Evolutionary conservation across 2,329 filamentous ascomycete species (phyloP), one percentile per base, ranked within the genome.

Genomic region (Xylariaceae sp.): DNA sequence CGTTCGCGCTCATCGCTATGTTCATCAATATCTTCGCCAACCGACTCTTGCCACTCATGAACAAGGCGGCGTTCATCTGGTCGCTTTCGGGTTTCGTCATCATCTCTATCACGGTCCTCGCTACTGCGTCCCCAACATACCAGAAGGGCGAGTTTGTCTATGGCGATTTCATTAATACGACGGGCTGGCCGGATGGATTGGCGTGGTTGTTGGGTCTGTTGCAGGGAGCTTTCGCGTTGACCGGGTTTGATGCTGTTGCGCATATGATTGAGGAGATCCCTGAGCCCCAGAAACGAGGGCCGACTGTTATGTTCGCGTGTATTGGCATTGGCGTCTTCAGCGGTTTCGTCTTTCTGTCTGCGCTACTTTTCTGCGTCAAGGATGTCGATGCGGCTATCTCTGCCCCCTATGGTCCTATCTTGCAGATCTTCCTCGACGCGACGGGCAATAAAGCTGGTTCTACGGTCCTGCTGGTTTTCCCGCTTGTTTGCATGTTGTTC

Each of bases 41-140:
- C 55, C 67, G 70, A 3, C 57, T 82, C 3, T 70, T 89, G 3
- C 84, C 85, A 0, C 71, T 75, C 11, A 70, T 88, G 54, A 88
- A 83, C 59, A 82, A 85, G 60, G 73, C 74, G 16, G 85, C 85
- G 1, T 85, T 89, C 53, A 74, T 81, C 40, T 89, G 85, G 85
- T 85, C 80, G 3, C 69, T 89, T 2, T 64, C 72, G 2, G 86
- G 86, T 0, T 88, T 89, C 54, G 67, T 77, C 35, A 69, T 88
- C 46, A 86, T 89, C 53, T 84, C 73, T 50, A 85, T 88, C 50
- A 85, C 84, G 0, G 71, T 86, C 0, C 66, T 90, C 39, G 74
- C 83, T 4, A 86, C 81, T 57, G 73, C 83, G 0, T 76, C 83
- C 2, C 82, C 82, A 0, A 69, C 83, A 52, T 88, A 79, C 57